Percentiles rank a stretch among this genome's conserved stretches.
Conservation (phyloP, 1,139 yeast genomes). For the Pichia sp. region DNA sequence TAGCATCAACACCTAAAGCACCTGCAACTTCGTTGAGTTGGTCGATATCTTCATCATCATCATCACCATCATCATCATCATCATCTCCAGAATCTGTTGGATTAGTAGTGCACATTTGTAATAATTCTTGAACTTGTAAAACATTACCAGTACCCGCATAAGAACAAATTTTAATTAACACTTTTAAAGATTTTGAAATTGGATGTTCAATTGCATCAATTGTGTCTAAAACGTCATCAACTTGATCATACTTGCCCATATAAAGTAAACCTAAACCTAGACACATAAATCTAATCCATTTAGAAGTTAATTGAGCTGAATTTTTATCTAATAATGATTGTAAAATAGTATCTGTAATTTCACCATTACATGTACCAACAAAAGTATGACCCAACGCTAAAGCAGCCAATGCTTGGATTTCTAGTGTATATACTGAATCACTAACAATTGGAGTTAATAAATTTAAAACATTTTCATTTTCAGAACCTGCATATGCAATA, state of each 20-base stretch:
- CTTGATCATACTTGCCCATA: slow-evolving; percentile 92
- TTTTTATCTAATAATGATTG: slow-evolving; percentile 88
- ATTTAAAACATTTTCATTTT: slow-evolving; percentile 75
- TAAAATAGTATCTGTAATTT: slow-evolving; percentile 81
- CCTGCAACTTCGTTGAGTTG: slow-evolving; percentile 17
- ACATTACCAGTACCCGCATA: slow-evolving; percentile 98
- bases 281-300: slow-evolving; percentile 87
- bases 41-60: slow-evolving; percentile 29
- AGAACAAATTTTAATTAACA: slow-evolving; percentile 86
- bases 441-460: slow-evolving; percentile 79
- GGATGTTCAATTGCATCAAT: slow-evolving; percentile 95
- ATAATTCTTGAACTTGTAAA: slow-evolving; percentile 82
- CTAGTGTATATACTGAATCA: slow-evolving; percentile 70
- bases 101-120: slow-evolving; percentile 72
- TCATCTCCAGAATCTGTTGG: slow-evolving; percentile 41
- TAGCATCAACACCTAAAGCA: slow-evolving; percentile 28
- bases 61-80: slow-evolving; percentile 42
- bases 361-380: slow-evolving; percentile 95
- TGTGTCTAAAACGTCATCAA: slow-evolving; percentile 91
- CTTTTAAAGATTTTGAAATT: slow-evolving; percentile 81
- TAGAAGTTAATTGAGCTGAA: slow-evolving; percentile 66
- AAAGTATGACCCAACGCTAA: slow-evolving; percentile 89
- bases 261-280: slow-evolving; percentile 87
- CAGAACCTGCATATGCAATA: slow-evolving; percentile 91
- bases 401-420: slow-evolving; percentile 80